These are phyloP conservation scores for Sarocladiaceae sp. DNA, from an alignment of 2,329 filamentous ascomycete genomes.

Conservation along the genomic window DNA sequence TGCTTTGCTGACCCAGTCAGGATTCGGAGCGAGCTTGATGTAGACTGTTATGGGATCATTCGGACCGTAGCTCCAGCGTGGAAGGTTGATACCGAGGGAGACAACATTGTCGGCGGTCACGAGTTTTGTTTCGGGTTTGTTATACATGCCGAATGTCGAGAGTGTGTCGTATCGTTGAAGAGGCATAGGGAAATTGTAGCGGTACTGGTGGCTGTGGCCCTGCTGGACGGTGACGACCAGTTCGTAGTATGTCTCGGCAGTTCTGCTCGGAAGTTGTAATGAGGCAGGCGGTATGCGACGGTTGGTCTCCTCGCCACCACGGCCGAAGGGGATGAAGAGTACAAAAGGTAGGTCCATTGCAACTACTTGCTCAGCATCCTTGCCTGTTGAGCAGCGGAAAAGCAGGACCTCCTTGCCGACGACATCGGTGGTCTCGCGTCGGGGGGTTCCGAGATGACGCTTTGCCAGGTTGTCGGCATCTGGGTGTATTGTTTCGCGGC, in stretches of 20 bases:
- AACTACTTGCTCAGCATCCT: slow-evolving; percentile 81
- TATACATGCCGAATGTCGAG: slow-evolving; percentile 99
- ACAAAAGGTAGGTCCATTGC: slow-evolving; percentile 97
- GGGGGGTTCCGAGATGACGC: slow-evolving; percentile 81
- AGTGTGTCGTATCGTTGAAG: slow-evolving; percentile 92
- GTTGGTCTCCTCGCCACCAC: slow-evolving; percentile 84
- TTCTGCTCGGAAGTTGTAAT: slow-evolving; percentile 81
- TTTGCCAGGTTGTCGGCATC: slow-evolving; percentile 91
- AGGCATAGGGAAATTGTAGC: slow-evolving; percentile 85
- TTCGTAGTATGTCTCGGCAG: slow-evolving; percentile 96
- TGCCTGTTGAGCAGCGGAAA: slow-evolving; percentile 77
- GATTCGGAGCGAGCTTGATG: slow-evolving; percentile 87
- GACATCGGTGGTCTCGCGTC: slow-evolving; percentile 85
- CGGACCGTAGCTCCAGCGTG: slow-evolving; percentile 93
- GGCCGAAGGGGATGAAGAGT: slow-evolving; percentile 91
- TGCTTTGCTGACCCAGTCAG: slow-evolving; percentile 85
- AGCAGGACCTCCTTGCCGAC: slow-evolving; percentile 94
- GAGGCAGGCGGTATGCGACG: slow-evolving; percentile 87
- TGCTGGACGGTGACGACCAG: slow-evolving; percentile 94
- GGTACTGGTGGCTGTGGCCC: slow-evolving; percentile 77
- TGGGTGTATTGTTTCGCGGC: slow-evolving; percentile 93
- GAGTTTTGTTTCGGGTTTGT: slow-evolving; percentile 84
- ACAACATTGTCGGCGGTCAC: slow-evolving; percentile 85
- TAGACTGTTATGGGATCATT: slow-evolving; percentile 93
- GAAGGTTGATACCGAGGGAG: slow-evolving; percentile 83